Evolutionary conservation across 176 grass and related monocot species (phyloP), one percentile per base, ranked within the genome.

Genomic region (Coix lacrymajobi): DNA sequence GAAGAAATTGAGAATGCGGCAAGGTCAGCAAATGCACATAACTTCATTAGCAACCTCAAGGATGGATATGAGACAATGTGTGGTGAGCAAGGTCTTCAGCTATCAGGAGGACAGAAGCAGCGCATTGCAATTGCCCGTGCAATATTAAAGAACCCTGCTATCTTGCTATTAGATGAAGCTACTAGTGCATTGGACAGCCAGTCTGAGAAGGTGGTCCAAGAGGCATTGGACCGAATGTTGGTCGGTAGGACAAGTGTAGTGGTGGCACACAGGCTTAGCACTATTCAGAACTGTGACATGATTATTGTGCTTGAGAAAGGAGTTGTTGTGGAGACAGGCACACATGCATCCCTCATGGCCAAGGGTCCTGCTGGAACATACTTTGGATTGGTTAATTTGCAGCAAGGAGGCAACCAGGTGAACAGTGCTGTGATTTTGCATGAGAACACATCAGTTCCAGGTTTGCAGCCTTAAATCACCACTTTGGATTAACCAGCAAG

Each of bases 91-190:
- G 95, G 95, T 29, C 77, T 94, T 78, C 90, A 94, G 72, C 43
- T 97, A 6, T 97, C 95, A 43, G 95, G 95, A 78, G 95, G 95
- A 8, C 95, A 97, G 79, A 97, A 97, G 46, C 95, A 97, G 54
- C 86, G 95, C 20, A 89, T 97, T 46, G 95, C 95, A 17, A 97
- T 97, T 26, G 92, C 95, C 4, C 88, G 92, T 87, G 95, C 95
- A 7, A 92, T 97, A 17, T 62, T 97, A 17, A 97, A 94, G 72
- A 89, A 97, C 70, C 95, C 92, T 11, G 45, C 90, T 48, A 91
- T 97, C 25, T 66, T 97, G 52, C 81, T 97, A 40, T 54, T 97
- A 12, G 95, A 97, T 76, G 95, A 94, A 82, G 95, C 95, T 29
- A 97, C 95, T 41, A 97, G 95, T 60, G 95, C 95, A 30, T 76